Base-by-base conservation (phyloP, 2,329 filamentous ascomycete species). In the Teratosphaeria gauchensis region DNA sequence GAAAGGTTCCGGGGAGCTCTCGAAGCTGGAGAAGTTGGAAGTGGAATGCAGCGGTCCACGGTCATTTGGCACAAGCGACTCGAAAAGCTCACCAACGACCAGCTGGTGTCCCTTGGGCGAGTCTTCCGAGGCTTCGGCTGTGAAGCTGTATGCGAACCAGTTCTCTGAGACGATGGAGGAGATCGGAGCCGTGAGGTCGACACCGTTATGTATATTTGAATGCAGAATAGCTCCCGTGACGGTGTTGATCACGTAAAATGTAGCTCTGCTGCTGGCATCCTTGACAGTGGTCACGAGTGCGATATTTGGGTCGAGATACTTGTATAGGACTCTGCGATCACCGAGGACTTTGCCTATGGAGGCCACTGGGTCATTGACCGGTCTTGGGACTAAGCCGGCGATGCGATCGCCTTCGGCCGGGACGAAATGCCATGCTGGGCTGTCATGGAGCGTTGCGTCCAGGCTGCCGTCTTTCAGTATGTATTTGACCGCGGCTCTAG, bases 321-420 rank as follows among this genome's bases (percentile, higher is more conserved):
- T 99, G 83, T 99, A 99, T 63, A 92, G 83, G 54, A 99, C 94
- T n/a, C 86, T 86, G 51, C 94, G 84, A 69, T 99, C 88, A 30
- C 91, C 92, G 24, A 99, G 82, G 1, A 97, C 94, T 60, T 90
- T 90, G 9, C 94, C 94, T 66, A 99, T 96, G 0, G 94, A 97
- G 2, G 94, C 92, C 54, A 97, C 86, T 0, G 90, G 90, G 66
- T 99, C 92, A 63, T 92, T 87, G 2, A 82, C 70, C 9, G 90
- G 85, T 54, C 86, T 82, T 19, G 85, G 80, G 2, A 85, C 86
- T 46, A 94, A 79, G 52, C 81, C 77, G 6, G 86, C 77, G 57
- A 97, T 84, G 59, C 79, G 84, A 71, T 95, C 83, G 11, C 84
- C 84, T 1, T 78, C 68, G 0, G 83, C 79, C 8, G 89, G 82